Base-by-base conservation (phyloP, 2,329 filamentous ascomycete species). In the Curvularia lunata region DNA sequence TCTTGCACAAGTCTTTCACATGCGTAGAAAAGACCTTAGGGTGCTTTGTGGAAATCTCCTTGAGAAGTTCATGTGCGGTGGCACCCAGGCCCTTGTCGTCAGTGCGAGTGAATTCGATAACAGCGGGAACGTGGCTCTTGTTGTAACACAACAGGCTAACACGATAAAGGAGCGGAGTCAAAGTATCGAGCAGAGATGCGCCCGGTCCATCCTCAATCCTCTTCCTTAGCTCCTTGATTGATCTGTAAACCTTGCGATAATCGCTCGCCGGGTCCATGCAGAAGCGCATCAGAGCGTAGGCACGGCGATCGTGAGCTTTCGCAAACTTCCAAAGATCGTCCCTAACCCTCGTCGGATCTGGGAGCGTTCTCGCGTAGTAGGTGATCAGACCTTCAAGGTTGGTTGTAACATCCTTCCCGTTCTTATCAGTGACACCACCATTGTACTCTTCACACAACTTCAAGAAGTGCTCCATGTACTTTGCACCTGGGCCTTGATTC, bases 21-120 rank as follows among this genome's bases (percentile, higher is more conserved):
- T 98, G 94, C 1, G 91, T 91, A 72, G 95, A 94, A 80, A 99
- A 92, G 8, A 98, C 87, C 57, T 94, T 90, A 0, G 95, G 93
- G 63, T 95, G 95, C 45, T 88, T 86, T 52, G 91, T 88, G 0
- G 95, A 98, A 28, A 98, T 97, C 72, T 97, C 91, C 69, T 92
- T 94, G 47, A 98, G 84, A 52, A 98, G 84, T 71, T 96, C 91
- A 70, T 97, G 92, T 1, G 95, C 94, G 13, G 91, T 87, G 19
- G 85, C 81, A 5, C 90, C 91, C 48, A 97, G 82, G 0, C 88
- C 89, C 48, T 90, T 87, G 70, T 93, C 89, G 71, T 97, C 90
- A 9, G 87, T 93, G 69, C 92, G 89, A 10, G 93, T 92, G 69
- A 89, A 91, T 56, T 92, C 89, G 81, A 98, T 91, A 62, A 98